Evolutionary conservation across 2,329 filamentous ascomycete species (phyloP).

Genomic region (Cladophialophora bantiana): DNA sequence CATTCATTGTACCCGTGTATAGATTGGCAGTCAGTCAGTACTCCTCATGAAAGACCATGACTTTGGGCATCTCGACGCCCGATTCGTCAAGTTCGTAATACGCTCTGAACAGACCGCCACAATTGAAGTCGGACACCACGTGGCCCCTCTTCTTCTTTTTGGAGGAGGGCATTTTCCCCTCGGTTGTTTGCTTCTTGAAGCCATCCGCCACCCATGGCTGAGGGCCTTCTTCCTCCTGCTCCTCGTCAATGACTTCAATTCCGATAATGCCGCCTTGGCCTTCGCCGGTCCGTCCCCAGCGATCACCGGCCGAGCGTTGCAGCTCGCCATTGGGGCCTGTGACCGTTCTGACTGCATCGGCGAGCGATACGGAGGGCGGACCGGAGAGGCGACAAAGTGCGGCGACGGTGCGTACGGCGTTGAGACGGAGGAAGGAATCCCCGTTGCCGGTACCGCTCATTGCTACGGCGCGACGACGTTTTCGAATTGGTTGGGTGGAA

Average conservation of each 20-base stretch:
- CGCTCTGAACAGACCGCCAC: slow-evolving; percentile 85
- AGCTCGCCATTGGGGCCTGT: slow-evolving; percentile 76
- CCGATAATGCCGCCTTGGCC: slow-evolving; percentile 88
- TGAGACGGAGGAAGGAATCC: slow-evolving; percentile 79
- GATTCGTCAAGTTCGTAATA: slow-evolving; percentile 61
- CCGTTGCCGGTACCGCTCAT: slow-evolving; percentile 86
- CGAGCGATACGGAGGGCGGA: slow-evolving; percentile 54
- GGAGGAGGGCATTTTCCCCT: background rate
- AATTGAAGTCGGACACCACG: slow-evolving; percentile 81
- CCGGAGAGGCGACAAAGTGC: slow-evolving; percentile 72
- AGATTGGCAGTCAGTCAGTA: slow-evolving; percentile 38
- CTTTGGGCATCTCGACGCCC: slow-evolving; percentile 45
- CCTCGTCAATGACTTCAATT: slow-evolving; percentile 55
- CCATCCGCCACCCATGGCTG: background rate
- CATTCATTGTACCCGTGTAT: too few species aligned
- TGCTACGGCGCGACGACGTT: slow-evolving; percentile 28
- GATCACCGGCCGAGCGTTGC: slow-evolving; percentile 73
- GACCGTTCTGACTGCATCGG: slow-evolving; percentile 68
- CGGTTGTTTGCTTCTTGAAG: background rate
- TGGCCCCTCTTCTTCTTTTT: slow-evolving; percentile 48
- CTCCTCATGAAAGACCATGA: slow-evolving; percentile 55
- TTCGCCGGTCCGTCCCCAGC: slow-evolving; percentile 77
- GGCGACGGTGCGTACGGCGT: slow-evolving; percentile 74
- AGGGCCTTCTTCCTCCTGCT: slow-evolving; percentile 45
- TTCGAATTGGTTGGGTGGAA: background rate